Conservation (phyloP, 2,329 filamentous ascomycete species). For the Diaporthe amygdali region DNA sequence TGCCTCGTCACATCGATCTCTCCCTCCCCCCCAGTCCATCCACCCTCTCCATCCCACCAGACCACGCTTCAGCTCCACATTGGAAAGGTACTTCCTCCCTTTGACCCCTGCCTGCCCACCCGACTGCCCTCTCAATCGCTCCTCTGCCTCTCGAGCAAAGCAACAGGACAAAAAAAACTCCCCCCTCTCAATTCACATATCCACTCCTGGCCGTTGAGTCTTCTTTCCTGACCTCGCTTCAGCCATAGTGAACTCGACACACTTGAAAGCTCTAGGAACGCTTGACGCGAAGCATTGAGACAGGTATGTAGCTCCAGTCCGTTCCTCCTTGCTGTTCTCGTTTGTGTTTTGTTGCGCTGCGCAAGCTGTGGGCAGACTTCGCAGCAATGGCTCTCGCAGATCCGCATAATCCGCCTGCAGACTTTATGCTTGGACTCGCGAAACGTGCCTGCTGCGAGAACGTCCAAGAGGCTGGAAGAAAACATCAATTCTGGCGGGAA, state of each 20-base stretch:
- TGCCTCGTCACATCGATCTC: slow-evolving; percentile 1
- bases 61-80: slow-evolving; percentile 13
- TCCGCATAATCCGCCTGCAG: not conserved
- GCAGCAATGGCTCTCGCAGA: not conserved
- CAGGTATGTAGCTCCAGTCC: slow-evolving; percentile 17
- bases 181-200: slow-evolving; percentile 24
- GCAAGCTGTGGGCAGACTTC: not conserved
- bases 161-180: slow-evolving; percentile 26
- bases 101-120: slow-evolving; percentile 18
- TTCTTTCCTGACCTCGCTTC: slow-evolving; percentile 16
- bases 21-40: not conserved
- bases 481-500: not conserved
- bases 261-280: slow-evolving; percentile 17
- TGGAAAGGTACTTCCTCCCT: slow-evolving; percentile 11
- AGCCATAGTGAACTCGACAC: slow-evolving; percentile 19
- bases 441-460: not conserved
- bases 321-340: not conserved
- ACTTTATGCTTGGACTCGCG: not conserved
- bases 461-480: not conserved
- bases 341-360: not conserved
- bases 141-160: slow-evolving; percentile 18
- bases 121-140: slow-evolving; percentile 17
- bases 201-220: slow-evolving; percentile 20
- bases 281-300: slow-evolving; percentile 18
- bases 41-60: slow-evolving; percentile 2